Evolutionary conservation across 768 basidiomycete species (phyloP).

Genomic region (Podaxis rugospora): DNA sequence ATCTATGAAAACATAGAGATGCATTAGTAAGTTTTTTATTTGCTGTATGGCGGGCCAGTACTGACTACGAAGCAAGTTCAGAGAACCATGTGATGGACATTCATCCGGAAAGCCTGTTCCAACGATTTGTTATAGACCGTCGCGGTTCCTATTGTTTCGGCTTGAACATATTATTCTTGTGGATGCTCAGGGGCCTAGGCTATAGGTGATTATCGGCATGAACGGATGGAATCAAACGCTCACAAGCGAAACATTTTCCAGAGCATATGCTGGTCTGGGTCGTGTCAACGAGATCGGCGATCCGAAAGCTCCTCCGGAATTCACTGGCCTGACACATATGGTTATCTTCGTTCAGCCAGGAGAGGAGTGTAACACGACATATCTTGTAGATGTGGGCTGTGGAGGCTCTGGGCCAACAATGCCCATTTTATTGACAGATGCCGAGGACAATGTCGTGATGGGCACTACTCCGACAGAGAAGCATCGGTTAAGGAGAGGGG

Average conservation of each 20-base stretch:
- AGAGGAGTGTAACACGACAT: constrained; percentile 4
- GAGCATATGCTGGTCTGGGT: constrained; percentile 2
- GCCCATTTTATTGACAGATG: constrained; percentile 9
- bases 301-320: not conserved
- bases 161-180: constrained; percentile 5
- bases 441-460: constrained; percentile 5
- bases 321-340: not conserved
- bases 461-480: constrained; percentile 8
- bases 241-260: not conserved
- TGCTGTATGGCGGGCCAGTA: not conserved
- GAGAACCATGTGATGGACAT: not conserved
- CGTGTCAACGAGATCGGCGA: constrained; percentile 2
- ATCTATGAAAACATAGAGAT: constrained; percentile 5
- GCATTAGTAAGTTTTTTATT: not conserved
- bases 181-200: not conserved
- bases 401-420: not conserved
- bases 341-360: constrained; percentile 7
- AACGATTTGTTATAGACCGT: not conserved
- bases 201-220: not conserved
- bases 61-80: not conserved
- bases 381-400: constrained; percentile 7
- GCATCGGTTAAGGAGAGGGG: constrained; percentile 1
- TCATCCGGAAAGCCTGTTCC: not conserved
- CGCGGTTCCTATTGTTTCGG: constrained; percentile 3
- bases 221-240: not conserved